Conservation (phyloP, 441 rosid species). For the Erodium trifolium region DNA sequence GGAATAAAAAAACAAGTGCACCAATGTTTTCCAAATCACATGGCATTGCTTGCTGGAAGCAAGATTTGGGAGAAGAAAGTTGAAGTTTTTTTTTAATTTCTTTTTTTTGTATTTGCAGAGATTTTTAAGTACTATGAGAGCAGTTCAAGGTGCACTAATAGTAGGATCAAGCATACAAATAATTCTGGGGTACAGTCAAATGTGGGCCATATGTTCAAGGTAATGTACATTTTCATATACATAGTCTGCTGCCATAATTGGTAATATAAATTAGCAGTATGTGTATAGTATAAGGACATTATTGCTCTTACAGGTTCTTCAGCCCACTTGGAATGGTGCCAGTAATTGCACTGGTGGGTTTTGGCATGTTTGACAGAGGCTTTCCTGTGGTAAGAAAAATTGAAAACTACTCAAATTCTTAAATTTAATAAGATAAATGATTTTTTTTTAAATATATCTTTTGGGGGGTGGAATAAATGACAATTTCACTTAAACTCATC, state of each 20-base stretch:
- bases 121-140: constrained; percentile 89
- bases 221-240: constrained; percentile 19
- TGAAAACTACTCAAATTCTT: no score
- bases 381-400: constrained; percentile 64
- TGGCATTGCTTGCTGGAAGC: background rate
- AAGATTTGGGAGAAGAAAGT: background rate
- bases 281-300: background rate
- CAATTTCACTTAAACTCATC: constrained; percentile 10
- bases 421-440: background rate
- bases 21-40: background rate
- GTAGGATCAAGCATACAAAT: constrained; percentile 96
- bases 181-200: constrained; percentile 87
- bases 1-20: background rate
- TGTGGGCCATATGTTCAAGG: constrained; percentile 98
- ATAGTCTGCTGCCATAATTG: background rate
- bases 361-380: constrained; percentile 96
- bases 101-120: constrained; percentile 38
- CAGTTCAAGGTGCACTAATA: constrained; percentile 95
- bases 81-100: no score
- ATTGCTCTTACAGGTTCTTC: constrained; percentile 63
- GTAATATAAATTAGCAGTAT: background rate
- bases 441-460: background rate
- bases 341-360: constrained; percentile 83
- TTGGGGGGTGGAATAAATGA: constrained; percentile 1
- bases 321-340: constrained; percentile 99